Evolutionary conservation across 169 alveolate genomes (phyloP).

Genomic region (Theileria parva): DNA sequence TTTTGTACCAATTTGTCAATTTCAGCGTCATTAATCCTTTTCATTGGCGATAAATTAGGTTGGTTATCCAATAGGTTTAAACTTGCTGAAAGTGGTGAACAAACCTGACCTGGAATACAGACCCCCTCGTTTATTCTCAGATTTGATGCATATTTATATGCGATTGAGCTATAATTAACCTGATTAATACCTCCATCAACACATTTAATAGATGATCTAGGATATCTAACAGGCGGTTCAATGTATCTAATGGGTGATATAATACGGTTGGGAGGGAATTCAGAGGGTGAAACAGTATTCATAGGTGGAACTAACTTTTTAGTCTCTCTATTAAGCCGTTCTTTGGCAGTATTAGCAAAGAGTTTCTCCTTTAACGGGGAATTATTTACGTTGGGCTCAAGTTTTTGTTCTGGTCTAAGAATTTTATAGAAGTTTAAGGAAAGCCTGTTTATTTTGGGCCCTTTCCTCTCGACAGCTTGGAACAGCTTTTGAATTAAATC

Average conservation of each 20-base stretch:
- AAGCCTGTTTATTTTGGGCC: conserved; percentile 41
- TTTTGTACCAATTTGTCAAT: background rate
- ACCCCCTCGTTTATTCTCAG: background rate
- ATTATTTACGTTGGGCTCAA: background rate
- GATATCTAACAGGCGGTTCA: background rate
- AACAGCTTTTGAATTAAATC: conserved; percentile 32
- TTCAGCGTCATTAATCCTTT: background rate
- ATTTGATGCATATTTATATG: background rate
- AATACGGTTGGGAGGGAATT: background rate
- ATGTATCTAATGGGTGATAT: background rate
- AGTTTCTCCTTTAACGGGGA: background rate
- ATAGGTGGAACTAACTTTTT: background rate
- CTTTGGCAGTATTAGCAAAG: background rate
- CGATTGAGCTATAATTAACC: background rate
- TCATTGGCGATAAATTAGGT: background rate
- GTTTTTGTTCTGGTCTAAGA: background rate
- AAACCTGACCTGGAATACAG: background rate
- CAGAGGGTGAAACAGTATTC: background rate
- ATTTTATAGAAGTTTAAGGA: conserved; percentile 51
- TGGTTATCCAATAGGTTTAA: background rate
- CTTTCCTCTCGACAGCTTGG: conserved; percentile 43
- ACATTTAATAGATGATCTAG: background rate
- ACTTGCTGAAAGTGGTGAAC: background rate
- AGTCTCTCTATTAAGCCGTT: background rate
- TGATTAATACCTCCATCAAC: background rate